Base-by-base conservation (phyloP, 495 filamentous ascomycete species). In the Lasiosphaeria hispida region DNA sequence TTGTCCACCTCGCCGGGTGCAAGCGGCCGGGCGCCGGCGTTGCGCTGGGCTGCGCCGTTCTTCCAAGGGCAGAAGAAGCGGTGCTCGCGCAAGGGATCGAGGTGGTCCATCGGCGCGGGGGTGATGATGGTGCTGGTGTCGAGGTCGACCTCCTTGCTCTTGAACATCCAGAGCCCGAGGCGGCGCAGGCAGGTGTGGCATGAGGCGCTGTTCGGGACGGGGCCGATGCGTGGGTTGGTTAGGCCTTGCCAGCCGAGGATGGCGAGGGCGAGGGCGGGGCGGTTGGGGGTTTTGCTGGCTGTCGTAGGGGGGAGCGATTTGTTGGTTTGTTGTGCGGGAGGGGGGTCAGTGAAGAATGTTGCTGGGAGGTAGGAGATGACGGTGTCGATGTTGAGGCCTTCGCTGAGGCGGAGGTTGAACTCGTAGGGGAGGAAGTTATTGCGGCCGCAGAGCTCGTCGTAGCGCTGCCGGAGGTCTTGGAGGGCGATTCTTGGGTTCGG, bases 111-210 rank as follows among this genome's bases (percentile, higher is more conserved):
- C 8, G 82, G 75, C 7, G 81, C 75, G 19, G 82, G 82, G 13
- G 77, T 80, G 3, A 84, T 71, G 15, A 80, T 72, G 53, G 79
- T 75, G 7, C 77, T 74, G 43, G 70, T 74, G 35, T 63, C 60
- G 3, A 71, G 63, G 60, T 79, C 73, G 33, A 82, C 63, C 58
- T 79, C 72, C 58, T 81, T 83, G 62, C 76, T 74, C 64, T 85
- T 89, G 75, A 96, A 98, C 74, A 98, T 85, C 94, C 94, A 98
- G 7, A 98, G 80, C 0, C 95, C 94, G 0, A 97, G 78, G 7
- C 91, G 85, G 58, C 92, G 85, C 64, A 96, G 91, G 67, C 94
- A 98, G 38, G 87, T 87, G 47, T 82, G 75, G 69, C 94, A 98
- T 0, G 83, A 85, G 13, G 86, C 85, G n/a, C 91, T 74, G 44